Conservation (phyloP, 257 asterid genomes). For the Primulina huaijiensis region DNA sequence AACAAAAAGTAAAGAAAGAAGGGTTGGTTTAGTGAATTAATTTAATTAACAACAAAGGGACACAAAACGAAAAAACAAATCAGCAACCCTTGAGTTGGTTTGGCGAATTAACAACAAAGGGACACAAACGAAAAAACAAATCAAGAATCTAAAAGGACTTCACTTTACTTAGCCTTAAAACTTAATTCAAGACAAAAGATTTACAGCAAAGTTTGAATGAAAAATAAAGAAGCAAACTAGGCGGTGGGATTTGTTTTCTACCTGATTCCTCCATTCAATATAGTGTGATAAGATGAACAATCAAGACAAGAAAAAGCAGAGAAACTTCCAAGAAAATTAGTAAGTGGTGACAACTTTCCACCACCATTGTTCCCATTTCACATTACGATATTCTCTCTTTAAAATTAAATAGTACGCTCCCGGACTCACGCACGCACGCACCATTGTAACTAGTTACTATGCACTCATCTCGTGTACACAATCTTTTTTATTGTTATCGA, state of each 20-base stretch:
- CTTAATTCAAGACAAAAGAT: conserved; percentile 23
- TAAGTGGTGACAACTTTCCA: no score
- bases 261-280: not conserved
- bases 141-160: conserved; percentile 26
- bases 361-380: no score
- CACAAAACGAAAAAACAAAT: conserved; percentile 22
- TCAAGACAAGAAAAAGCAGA: no score
- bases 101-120: conserved; percentile 39
- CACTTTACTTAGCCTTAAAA: conserved; percentile 25
- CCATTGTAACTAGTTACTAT: no score
- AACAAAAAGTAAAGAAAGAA: conserved; percentile 28
- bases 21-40: conserved; percentile 40
- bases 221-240: conserved; percentile 18
- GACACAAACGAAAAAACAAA: conserved; percentile 22
- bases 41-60: conserved; percentile 32
- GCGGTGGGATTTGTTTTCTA: conserved; percentile 3
- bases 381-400: no score
- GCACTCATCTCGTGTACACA: no score
- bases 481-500: no score
- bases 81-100: conserved; percentile 24
- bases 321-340: no score
- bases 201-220: conserved; percentile 4
- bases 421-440: no score
- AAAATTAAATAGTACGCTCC: no score
- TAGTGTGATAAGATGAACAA: no score